Percentiles rank a stretch among this genome's conserved stretches.
Conservation (phyloP, 139 green algal genomes). For the Nannochloris sp. region DNA sequence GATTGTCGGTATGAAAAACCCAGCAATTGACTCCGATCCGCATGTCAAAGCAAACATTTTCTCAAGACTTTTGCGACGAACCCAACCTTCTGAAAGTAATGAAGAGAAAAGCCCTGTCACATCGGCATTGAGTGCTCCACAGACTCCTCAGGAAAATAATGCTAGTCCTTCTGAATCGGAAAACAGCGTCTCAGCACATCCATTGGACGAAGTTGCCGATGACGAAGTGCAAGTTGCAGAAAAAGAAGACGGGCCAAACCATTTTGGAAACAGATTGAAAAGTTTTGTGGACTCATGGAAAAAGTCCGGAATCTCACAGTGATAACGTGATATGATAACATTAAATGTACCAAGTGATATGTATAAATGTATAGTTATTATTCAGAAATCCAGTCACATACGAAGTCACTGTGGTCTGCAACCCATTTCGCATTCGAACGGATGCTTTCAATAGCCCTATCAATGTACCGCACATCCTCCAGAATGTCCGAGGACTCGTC, state of each 20-base stretch:
- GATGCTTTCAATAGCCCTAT: constrained; percentile 32
- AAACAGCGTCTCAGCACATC: too few species aligned
- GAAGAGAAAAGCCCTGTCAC: too few species aligned
- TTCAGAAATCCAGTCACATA: constrained; percentile 21
- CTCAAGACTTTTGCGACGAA: neutral
- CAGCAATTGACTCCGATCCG: neutral
- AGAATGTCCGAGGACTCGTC: neutral
- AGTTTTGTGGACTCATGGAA: too few species aligned
- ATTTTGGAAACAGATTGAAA: too few species aligned
- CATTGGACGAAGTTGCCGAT: too few species aligned
- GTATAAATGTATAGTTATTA: neutral
- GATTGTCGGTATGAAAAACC: neutral
- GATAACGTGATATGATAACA: neutral
- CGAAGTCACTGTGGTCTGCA: constrained; percentile 3
- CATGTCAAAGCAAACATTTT: neutral
- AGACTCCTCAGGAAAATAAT: too few species aligned
- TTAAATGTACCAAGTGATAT: neutral
- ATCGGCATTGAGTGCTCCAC: too few species aligned
- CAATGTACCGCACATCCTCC: constrained; percentile 17
- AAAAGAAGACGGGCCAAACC: too few species aligned
- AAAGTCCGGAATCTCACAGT: neutral
- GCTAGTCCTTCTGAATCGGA: too few species aligned
- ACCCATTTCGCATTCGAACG: constrained; percentile 23
- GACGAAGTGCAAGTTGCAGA: too few species aligned
- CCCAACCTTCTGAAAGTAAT: too few species aligned